Base-by-base conservation (phyloP, 2,329 filamentous ascomycete genomes). In the Monosporascus sp. region DNA sequence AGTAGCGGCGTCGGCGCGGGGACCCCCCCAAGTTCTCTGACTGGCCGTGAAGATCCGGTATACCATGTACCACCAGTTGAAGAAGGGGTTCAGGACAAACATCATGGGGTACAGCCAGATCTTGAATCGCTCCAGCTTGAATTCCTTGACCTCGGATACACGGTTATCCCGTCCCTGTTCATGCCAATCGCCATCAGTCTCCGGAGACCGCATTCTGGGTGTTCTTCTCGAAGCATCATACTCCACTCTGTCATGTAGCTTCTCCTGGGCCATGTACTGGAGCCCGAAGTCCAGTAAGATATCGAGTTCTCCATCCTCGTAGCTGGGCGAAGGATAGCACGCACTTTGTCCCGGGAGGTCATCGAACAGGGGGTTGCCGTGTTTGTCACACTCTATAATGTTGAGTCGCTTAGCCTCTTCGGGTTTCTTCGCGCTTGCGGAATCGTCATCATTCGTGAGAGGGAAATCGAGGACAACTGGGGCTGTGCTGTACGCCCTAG, bases 31-130 rank as follows among this genome's bases (percentile, higher is more conserved):
- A 1, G 93, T 97, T 59, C 93, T 82, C 69, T 96, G 90, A 20
- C 92, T 91, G 31, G 92, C 91, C 1, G 93, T 97, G 71, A 96
- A 94, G 62, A 96, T 95, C 45, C 91, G 92, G 69, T 97, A 96
- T 2, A 96, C 88, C 88, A 97, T 96, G 74, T 97, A 97, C 54
- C 90, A 82, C 93, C 93, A 97, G 72, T 97, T 97, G 79, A 97
- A 92, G 67, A 97, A 95, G 1, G 94, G 93, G 66, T 97, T 97
- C 58, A 97, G 71, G 47, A 96, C 74, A 68, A 97, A 97, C 91
- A 97, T 97, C 57, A 97, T 64, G 0, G 93, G 93, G 67, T 97
- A 97, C 6, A 97, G 77, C 87, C 90, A 93, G 57, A 95, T 88
- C 77, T 99, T 97, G 76, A 87, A 97, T 11, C 94, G 83, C 56